phyloP scores from a whole-genome alignment of 331 rosid genomes.

The Erythrophleum ivorense region DNA sequence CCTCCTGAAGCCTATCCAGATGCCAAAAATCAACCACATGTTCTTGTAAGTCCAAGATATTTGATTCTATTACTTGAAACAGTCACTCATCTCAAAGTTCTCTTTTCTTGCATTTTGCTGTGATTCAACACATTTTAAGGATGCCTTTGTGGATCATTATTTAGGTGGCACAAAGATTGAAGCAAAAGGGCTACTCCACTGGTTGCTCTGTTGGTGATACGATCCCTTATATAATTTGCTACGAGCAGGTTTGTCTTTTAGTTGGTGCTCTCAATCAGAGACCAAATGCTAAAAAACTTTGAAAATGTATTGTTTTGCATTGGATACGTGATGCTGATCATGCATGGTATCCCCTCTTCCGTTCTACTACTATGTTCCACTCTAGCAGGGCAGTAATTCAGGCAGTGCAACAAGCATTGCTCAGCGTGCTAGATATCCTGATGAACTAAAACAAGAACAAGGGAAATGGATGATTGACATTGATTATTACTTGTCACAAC shows the following conservation, averaged over 20 bases:
- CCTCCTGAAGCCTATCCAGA: constrained; percentile 96
- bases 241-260: constrained; percentile 77
- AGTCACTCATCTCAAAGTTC: background rate
- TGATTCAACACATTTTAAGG: constrained; percentile 37
- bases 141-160: constrained; percentile 41
- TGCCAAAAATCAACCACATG: constrained; percentile 98
- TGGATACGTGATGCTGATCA: constrained; percentile 33
- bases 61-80: constrained; percentile 15
- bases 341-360: constrained; percentile 13
- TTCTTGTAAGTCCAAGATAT: constrained; percentile 66
- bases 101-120: constrained; percentile 28
- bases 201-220: constrained; percentile 95
- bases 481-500: constrained; percentile 92
- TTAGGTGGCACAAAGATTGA: constrained; percentile 94
- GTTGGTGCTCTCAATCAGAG: constrained; percentile 32
- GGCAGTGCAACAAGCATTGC: constrained; percentile 71
- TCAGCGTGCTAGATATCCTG: constrained; percentile 97
- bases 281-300: constrained; percentile 23
- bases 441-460: constrained; percentile 83
- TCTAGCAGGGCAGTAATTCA: constrained; percentile 70
- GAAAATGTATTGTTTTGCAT: constrained; percentile 31
- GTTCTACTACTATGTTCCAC: constrained; percentile 28
- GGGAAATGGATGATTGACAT: constrained; percentile 96
- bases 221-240: constrained; percentile 87
- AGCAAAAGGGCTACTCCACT: constrained; percentile 80